Evolutionary conservation across 495 filamentous ascomycete genomes (phyloP).

Genomic region (Neohortaea acidophila): DNA sequence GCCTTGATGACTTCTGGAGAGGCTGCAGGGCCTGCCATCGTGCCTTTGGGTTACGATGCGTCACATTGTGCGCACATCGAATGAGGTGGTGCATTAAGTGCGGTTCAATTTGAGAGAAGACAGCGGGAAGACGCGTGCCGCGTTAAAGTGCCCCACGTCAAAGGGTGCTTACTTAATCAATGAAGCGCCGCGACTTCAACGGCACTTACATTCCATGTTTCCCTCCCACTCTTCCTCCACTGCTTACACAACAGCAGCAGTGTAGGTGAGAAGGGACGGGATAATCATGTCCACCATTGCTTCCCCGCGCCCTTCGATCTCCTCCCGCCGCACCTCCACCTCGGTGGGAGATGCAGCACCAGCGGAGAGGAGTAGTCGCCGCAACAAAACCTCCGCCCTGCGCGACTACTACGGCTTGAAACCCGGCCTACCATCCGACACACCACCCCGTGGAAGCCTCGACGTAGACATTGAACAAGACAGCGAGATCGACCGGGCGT

Average conservation of each 20-base stretch:
- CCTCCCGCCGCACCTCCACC: slow-evolving; percentile 57
- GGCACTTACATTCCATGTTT: no score
- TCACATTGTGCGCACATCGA: no score
- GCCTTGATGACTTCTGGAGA: slow-evolving; percentile 22
- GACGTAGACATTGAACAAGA: slow-evolving; percentile 25
- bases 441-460: slow-evolving; percentile 2
- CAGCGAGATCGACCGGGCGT: slow-evolving; percentile 40
- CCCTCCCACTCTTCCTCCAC: no score
- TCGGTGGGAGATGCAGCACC: slow-evolving; percentile 39
- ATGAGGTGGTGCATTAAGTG: no score
- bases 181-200: no score
- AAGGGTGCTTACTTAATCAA: no score
- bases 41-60: no score
- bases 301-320: slow-evolving; percentile 38
- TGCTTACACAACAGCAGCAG: no score
- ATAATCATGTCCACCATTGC: slow-evolving; percentile 47
- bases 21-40: not conserved
- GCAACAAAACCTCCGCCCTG: slow-evolving; percentile 65
- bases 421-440: slow-evolving; percentile 26
- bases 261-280: no score
- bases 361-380: slow-evolving; percentile 26
- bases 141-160: no score
- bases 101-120: no score
- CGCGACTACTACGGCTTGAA: slow-evolving; percentile 90
- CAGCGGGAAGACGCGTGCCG: no score